These are phyloP conservation scores for Pythium rishiriense DNA, from an alignment of 352 stramenopile species.

Conservation along the genomic window DNA sequence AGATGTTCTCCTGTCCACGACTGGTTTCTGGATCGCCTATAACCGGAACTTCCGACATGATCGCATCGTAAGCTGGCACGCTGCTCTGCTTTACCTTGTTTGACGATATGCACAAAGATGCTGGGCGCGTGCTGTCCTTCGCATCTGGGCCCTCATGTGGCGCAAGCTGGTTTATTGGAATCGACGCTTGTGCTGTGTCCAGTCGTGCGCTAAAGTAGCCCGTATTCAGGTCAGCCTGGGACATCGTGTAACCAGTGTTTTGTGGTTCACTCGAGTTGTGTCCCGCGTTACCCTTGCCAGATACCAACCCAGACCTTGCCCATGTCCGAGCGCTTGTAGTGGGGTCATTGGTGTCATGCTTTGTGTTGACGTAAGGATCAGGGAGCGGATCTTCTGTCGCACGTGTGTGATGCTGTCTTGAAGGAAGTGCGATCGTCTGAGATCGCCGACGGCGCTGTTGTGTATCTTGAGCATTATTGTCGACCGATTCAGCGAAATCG, in stretches of 20 bases:
- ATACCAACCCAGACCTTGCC: constrained; percentile 11
- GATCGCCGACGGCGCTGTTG: constrained; percentile 8
- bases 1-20: not conserved
- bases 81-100: too few species aligned
- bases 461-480: constrained; percentile 20
- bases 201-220: too few species aligned
- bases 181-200: not conserved
- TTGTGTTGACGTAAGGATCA: constrained; percentile 19
- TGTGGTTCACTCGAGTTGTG: not conserved
- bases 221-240: too few species aligned
- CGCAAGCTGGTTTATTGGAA: too few species aligned
- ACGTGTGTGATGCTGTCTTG: constrained; percentile 1
- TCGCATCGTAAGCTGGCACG: too few species aligned
- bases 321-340: constrained; percentile 3
- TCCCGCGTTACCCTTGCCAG: not conserved
- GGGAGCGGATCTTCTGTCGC: constrained; percentile 3
- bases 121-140: too few species aligned
- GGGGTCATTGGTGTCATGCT: not conserved
- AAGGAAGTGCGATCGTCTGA: constrained; percentile 16
- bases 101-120: too few species aligned
- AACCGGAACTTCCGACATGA: too few species aligned
- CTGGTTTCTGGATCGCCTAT: not conserved
- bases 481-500: not conserved
- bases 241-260: not conserved
- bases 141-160: too few species aligned